Percentiles rank a stretch among this genome's conserved stretches.
These are phyloP conservation scores for Canavalia ensiformis DNA, from an alignment of 306 rosid genomes.

Conservation along the genomic window DNA sequence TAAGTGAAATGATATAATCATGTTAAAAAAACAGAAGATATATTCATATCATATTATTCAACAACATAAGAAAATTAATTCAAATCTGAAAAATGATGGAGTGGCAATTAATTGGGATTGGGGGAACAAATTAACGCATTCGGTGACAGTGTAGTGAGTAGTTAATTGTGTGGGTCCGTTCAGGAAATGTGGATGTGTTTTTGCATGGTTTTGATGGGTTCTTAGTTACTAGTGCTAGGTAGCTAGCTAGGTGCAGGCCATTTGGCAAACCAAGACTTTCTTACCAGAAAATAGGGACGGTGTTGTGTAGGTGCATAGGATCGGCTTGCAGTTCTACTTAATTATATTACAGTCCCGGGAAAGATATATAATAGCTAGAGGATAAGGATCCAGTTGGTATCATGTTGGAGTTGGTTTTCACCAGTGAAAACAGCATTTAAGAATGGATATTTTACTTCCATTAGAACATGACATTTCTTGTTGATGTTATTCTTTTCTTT, in stretches of 20 bases:
- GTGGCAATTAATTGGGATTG: neutral
- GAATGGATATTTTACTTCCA: constrained; percentile 7
- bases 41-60: too few relatives aligned
- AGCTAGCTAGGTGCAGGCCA: constrained; percentile 47
- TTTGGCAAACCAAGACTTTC: constrained; percentile 35
- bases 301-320: constrained; percentile 26
- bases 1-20: too few relatives aligned
- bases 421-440: neutral
- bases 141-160: neutral
- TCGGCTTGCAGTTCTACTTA: neutral
- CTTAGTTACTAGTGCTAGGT: neutral
- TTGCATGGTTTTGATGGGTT: constrained; percentile 34
- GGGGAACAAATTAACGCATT: neutral
- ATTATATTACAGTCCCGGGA: neutral
- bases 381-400: constrained; percentile 30
- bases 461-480: neutral
- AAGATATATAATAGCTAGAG: neutral
- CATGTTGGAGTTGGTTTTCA: constrained; percentile 19
- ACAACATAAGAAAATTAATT: too few relatives aligned
- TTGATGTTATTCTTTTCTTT: neutral
- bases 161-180: neutral
- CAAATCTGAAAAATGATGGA: neutral
- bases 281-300: constrained; percentile 48
- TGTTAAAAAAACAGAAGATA: too few relatives aligned
- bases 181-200: neutral